These are phyloP conservation scores for Pyrus bretschneideri DNA, from an alignment of 306 rosid species.

Conservation along the genomic window DNA sequence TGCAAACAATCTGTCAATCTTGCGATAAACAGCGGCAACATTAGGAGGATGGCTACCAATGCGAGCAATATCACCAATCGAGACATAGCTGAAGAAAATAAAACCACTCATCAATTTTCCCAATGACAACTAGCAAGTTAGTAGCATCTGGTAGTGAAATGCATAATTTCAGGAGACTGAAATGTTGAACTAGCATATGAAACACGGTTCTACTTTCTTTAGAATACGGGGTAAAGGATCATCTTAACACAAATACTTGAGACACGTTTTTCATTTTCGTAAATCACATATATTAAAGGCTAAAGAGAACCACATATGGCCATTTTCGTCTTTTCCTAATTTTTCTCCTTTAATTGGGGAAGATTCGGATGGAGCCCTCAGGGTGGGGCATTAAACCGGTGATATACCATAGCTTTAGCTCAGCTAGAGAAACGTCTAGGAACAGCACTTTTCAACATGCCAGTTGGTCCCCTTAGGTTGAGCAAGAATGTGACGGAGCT, in stretches of 20 bases:
- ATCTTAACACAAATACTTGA: neutral
- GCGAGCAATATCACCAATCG: slow-evolving; percentile 82
- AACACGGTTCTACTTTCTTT: neutral
- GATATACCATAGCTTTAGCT: neutral
- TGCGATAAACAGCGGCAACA: slow-evolving; percentile 85
- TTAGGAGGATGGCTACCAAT: slow-evolving; percentile 88
- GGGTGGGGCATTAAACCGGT: neutral
- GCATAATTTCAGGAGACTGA: neutral
- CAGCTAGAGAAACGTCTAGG: neutral
- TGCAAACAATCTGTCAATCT: slow-evolving; percentile 57
- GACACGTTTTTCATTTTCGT: neutral
- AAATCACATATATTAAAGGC: neutral
- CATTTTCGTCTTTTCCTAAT: neutral
- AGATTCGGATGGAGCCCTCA: neutral
- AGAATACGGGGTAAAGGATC: too few relatives aligned
- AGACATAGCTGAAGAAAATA: slow-evolving; percentile 47
- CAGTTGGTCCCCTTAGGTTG: neutral
- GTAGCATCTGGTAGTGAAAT: slow-evolving; percentile 1
- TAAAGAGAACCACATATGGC: neutral
- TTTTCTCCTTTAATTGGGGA: neutral
- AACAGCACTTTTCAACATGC: neutral
- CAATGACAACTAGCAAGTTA: neutral
- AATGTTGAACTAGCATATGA: neutral
- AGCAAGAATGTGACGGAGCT: neutral
- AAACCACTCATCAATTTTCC: neutral